These are phyloP conservation scores for Alternaria consortialis DNA, from an alignment of 2,329 filamentous ascomycete genomes.

Conservation along the genomic window DNA sequence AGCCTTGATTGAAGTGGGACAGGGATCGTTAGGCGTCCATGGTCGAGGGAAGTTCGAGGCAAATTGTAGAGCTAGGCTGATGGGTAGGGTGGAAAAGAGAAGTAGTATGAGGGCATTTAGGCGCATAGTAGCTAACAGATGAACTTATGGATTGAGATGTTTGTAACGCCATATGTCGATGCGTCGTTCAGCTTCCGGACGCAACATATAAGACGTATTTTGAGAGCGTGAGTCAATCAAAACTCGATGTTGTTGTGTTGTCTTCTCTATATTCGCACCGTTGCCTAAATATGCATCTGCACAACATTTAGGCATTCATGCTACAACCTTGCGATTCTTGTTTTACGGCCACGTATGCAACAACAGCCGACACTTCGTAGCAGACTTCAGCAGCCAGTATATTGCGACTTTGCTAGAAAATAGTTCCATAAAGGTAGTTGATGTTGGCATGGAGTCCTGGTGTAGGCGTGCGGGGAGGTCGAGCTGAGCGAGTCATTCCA, in stretches of 20 bases:
- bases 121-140: background rate
- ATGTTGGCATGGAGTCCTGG: background rate
- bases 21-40: constrained; percentile 12
- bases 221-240: background rate
- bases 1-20: constrained; percentile 10
- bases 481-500: background rate
- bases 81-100: background rate
- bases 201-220: background rate
- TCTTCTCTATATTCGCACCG: background rate
- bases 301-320: background rate
- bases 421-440: background rate
- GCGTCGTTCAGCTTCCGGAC: background rate
- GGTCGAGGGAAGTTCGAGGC: background rate
- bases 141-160: background rate
- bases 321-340: background rate
- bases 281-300: background rate
- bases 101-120: background rate
- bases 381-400: background rate
- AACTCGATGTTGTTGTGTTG: background rate
- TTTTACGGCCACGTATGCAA: background rate
- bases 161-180: background rate
- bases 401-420: background rate
- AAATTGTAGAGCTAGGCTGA: background rate
- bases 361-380: background rate
- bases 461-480: background rate